Evolutionary conservation across 176 grass and related monocot genomes (phyloP).

Genomic region (Typha latifolia): DNA sequence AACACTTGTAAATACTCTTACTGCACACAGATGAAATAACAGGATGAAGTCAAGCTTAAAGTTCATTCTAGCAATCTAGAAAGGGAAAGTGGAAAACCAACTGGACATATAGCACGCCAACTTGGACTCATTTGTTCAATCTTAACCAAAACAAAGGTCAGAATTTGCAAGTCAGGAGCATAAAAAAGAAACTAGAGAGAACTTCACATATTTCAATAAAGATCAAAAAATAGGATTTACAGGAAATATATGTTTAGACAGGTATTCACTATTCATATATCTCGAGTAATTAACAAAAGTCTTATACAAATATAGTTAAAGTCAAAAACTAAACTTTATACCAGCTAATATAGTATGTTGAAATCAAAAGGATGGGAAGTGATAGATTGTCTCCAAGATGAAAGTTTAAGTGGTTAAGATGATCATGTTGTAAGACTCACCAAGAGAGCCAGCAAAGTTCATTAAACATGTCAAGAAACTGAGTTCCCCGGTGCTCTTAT

Average conservation of each 20-base stretch:
- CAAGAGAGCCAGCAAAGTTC: constrained; percentile 88
- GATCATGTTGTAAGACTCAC: constrained; percentile 31
- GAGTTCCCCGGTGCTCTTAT: constrained; percentile 84
- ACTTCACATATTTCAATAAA: background rate
- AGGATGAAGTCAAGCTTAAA: constrained; percentile 18
- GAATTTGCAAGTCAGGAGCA: background rate
- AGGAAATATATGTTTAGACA: background rate
- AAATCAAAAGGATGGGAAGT: constrained; percentile 9
- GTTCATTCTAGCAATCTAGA: background rate
- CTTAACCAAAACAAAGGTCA: background rate
- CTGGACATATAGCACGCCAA: background rate
- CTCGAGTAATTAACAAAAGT: too few relatives aligned
- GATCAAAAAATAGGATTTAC: background rate
- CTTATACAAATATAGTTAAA: too few relatives aligned
- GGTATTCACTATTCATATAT: too few relatives aligned
- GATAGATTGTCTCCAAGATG: background rate
- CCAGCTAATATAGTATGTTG: background rate
- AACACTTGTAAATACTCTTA: constrained; percentile 92
- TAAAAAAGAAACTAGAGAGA: background rate
- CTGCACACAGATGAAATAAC: constrained; percentile 33
- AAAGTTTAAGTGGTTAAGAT: background rate
- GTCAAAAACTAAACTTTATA: background rate
- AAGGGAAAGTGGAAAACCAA: background rate
- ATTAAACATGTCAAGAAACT: constrained; percentile 91
- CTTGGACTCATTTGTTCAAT: background rate